Percentiles rank a stretch among this genome's conserved stretches.
phyloP scores from a whole-genome alignment of 2,329 filamentous ascomycete genomes.

The Setomelanomma holmii region DNA sequence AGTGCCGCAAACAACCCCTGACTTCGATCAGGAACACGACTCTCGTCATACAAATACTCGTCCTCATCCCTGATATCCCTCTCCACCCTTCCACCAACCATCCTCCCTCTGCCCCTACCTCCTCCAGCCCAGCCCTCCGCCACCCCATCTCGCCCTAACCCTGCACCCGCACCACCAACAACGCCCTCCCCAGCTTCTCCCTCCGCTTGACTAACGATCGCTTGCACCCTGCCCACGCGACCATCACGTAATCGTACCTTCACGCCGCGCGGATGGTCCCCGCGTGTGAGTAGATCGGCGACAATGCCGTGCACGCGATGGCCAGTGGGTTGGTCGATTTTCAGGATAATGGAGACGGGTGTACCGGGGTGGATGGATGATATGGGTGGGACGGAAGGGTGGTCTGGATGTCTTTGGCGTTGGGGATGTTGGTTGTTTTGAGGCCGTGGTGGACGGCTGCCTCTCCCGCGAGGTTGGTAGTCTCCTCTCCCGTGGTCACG shows the following conservation, averaged over 20 bases:
- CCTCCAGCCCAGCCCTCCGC: slow-evolving; percentile 10
- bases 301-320: slow-evolving; percentile 72
- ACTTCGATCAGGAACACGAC: slow-evolving; percentile 10
- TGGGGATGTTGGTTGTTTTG: neutral
- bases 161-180: slow-evolving; percentile 30
- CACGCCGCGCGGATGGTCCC: slow-evolving; percentile 79
- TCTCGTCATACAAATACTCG: slow-evolving; percentile 41
- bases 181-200: slow-evolving; percentile 30
- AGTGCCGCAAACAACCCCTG: slow-evolving; percentile 29
- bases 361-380: slow-evolving; percentile 63
- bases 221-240: slow-evolving; percentile 76
- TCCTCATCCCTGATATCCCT: slow-evolving; percentile 38
- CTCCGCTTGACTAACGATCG: slow-evolving; percentile 53
- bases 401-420: slow-evolving; percentile 37
- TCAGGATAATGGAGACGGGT: slow-evolving; percentile 74
- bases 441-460: neutral
- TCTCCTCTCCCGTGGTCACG: no score
- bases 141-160: slow-evolving; percentile 37
- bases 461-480: no score
- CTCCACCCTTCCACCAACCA: slow-evolving; percentile 26
- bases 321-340: slow-evolving; percentile 77
- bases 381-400: slow-evolving; percentile 30
- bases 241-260: slow-evolving; percentile 78
- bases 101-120: slow-evolving; percentile 9
- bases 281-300: slow-evolving; percentile 71